Evolutionary conservation across 257 asterid species (phyloP).

Genomic region (Haberlea rhodopensis): DNA sequence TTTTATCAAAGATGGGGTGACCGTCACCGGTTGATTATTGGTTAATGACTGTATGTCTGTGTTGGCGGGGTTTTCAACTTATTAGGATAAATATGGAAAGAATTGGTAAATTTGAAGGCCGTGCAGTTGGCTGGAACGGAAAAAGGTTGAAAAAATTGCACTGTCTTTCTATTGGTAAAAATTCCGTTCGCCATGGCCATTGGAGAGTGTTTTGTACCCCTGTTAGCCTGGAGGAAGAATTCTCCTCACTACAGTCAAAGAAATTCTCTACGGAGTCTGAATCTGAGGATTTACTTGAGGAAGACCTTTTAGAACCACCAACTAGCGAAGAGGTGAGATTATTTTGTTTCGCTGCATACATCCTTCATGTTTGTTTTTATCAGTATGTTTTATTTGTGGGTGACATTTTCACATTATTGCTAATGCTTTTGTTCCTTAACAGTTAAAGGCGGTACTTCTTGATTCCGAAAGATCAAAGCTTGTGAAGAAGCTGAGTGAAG

Average conservation of each 20-base stretch:
- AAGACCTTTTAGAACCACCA: constrained; percentile 30
- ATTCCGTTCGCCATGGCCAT: constrained; percentile 12
- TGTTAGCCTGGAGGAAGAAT: constrained; percentile 52
- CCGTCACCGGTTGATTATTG: not conserved
- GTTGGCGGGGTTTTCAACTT: constrained; percentile 25
- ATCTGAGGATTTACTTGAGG: constrained; percentile 30
- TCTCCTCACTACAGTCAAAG: constrained; percentile 40
- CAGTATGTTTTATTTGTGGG: not conserved
- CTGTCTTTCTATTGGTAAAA: constrained; percentile 30
- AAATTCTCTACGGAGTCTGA: constrained; percentile 29
- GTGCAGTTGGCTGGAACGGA: constrained; percentile 26
- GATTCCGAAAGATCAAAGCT: constrained; percentile 81
- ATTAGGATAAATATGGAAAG: constrained; percentile 36
- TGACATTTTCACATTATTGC: not conserved
- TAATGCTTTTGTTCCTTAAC: constrained; percentile 27
- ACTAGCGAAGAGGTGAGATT: constrained; percentile 55
- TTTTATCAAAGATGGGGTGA: not conserved
- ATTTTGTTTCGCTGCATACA: not conserved
- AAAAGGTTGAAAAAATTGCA: constrained; percentile 29
- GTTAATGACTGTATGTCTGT: not conserved
- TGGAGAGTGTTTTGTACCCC: constrained; percentile 49
- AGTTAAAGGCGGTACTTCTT: constrained; percentile 63
- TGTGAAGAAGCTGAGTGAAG: constrained; percentile 80
- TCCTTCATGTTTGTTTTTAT: not conserved
- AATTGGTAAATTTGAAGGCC: constrained; percentile 28